phyloP scores from a whole-genome alignment of 1,139 yeast genomes.

The Debaryomyces subglobosus region DNA sequence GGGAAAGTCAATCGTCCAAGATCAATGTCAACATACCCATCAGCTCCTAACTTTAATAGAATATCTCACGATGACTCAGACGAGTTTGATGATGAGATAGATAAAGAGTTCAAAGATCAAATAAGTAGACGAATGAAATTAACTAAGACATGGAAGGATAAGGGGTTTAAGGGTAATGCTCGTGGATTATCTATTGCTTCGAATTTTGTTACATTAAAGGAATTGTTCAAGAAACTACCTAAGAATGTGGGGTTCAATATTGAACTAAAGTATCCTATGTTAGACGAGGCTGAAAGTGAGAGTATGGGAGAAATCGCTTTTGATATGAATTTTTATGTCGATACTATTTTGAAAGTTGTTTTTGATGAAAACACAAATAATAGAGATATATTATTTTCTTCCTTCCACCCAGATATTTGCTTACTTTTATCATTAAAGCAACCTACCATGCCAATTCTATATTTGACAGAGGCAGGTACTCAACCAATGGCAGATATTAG shows the following conservation, averaged over 20 bases:
- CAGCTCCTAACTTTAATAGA: slow-evolving; percentile 25
- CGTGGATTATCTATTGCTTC: slow-evolving; percentile 92
- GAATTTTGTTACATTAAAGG: slow-evolving; percentile 85
- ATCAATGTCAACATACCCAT: slow-evolving; percentile 43
- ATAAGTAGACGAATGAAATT: slow-evolving; percentile 73
- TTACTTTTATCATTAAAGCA: slow-evolving; percentile 84
- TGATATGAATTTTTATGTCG: slow-evolving; percentile 86
- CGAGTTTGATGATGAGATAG: slow-evolving; percentile 37
- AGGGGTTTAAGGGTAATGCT: slow-evolving; percentile 89
- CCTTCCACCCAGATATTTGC: slow-evolving; percentile 95
- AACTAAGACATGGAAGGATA: slow-evolving; percentile 83
- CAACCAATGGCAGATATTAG: slow-evolving; percentile 83
- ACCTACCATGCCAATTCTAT: slow-evolving; percentile 88
- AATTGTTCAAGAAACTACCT: slow-evolving; percentile 81
- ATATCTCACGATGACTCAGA: slow-evolving; percentile 15
- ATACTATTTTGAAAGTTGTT: slow-evolving; percentile 77
- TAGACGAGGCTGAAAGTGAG: slow-evolving; percentile 88
- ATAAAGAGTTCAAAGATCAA: slow-evolving; percentile 40
- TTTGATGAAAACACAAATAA: slow-evolving; percentile 75
- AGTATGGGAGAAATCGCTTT: slow-evolving; percentile 85
- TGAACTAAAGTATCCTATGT: slow-evolving; percentile 94
- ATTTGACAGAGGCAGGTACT: slow-evolving; percentile 88
- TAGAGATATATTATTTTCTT: slow-evolving; percentile 86
- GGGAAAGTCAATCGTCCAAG: slow-evolving; percentile 41
- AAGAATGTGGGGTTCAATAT: slow-evolving; percentile 88